Conservation (phyloP, 345 rosid species). For the Euphorbia pulcherrima region DNA sequence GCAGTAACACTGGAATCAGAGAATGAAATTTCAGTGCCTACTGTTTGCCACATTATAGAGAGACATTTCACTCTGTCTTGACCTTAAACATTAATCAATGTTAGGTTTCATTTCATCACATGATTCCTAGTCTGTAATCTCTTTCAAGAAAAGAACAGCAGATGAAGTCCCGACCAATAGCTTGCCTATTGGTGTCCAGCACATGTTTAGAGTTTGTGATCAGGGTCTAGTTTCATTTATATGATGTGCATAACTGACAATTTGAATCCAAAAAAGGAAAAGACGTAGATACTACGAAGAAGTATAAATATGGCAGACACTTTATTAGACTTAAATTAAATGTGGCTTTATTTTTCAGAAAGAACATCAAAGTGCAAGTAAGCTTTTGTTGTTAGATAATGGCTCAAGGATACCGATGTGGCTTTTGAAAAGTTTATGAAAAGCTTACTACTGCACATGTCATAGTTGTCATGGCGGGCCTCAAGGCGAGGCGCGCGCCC, state of each 20-base stretch:
- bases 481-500: too few species aligned
- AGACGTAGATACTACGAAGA: not conserved
- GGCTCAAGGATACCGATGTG: not conserved
- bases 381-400: not conserved
- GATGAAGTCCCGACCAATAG: not conserved
- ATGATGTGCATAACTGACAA: not conserved
- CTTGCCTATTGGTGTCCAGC: not conserved
- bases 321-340: not conserved
- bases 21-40: not conserved
- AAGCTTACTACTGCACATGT: not conserved
- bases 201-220: not conserved
- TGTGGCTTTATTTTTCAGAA: not conserved
- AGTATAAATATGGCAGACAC: not conserved
- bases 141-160: not conserved
- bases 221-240: not conserved
- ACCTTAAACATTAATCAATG: not conserved
- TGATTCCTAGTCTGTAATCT: not conserved
- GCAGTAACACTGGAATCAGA: not conserved
- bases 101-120: not conserved
- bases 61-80: not conserved
- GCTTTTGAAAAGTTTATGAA: not conserved
- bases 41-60: not conserved
- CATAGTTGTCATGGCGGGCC: too few species aligned
- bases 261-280: not conserved
- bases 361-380: not conserved